Conservation (phyloP, 2,329 filamentous ascomycete genomes). For the Trichoderma guizhouense region DNA sequence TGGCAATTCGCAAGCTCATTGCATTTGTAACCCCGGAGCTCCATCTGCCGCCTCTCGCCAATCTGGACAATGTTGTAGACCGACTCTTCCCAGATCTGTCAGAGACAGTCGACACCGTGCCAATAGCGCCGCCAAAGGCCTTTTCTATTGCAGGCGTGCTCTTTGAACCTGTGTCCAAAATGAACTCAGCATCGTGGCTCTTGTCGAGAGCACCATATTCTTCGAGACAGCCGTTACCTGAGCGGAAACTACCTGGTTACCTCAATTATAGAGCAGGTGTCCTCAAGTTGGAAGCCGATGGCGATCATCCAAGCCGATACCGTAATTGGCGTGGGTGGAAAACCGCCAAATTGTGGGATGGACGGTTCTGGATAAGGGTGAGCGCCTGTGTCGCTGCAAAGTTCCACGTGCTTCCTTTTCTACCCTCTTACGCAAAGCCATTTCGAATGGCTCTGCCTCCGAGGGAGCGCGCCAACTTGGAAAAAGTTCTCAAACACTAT, state of each 20-base stretch:
- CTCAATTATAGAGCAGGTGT: constrained; percentile 19
- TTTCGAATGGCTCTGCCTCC: constrained; percentile 46
- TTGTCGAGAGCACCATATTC: constrained; percentile 47
- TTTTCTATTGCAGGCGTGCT: constrained; percentile 41
- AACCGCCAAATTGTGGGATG: constrained; percentile 49
- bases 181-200: constrained; percentile 37
- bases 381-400: constrained; percentile 40
- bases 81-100: constrained; percentile 48
- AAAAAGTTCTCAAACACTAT: constrained; percentile 44
- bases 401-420: constrained; percentile 46
- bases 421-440: constrained; percentile 40
- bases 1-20: constrained; percentile 48
- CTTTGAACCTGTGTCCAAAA: constrained; percentile 33
- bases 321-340: constrained; percentile 32
- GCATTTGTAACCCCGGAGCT: constrained; percentile 49
- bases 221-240: constrained; percentile 34
- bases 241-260: constrained; percentile 25
- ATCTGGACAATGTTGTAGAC: constrained; percentile 45
- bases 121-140: constrained; percentile 32
- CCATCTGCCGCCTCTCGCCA: constrained; percentile 39
- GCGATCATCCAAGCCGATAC: constrained; percentile 16
- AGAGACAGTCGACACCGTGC: background rate
- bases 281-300: background rate
- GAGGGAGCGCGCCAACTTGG: constrained; percentile 34
- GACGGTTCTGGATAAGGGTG: constrained; percentile 59